Base-by-base conservation (phyloP, 2,329 filamentous ascomycete species). In the Sporothrix brasiliensis region DNA sequence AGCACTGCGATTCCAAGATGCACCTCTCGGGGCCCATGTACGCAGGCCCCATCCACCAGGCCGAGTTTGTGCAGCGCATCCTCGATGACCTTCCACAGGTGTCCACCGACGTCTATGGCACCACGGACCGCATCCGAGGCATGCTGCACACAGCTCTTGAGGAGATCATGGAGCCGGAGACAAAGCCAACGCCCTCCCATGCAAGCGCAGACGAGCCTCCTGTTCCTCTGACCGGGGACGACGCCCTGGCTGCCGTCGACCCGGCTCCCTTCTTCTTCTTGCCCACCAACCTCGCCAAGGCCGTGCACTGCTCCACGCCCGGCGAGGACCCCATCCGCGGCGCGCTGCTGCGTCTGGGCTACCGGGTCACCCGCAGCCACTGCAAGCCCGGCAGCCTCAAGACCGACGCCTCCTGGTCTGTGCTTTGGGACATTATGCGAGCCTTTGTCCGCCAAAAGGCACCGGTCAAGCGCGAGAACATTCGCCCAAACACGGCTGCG, bases 11-110 rank as follows among this genome's bases (percentile, higher is more conserved):
- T 10, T 89, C 87, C 77, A 94, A 91, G 78, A 96, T 91, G 80
- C 95, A 98, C 79, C 79, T 98, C 16, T 91, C 89, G 4, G 95
- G 95, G 1, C 95, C 95, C 0, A 98, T 99, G 94, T 99, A 94
- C 82, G 94, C 88, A 47, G 95, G 95, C 0, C 91, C 91, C 24
- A 83, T 99, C 10, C 95, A 99, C 80, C 93, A 93, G 58, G 86
- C 88, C 7, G 87, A 89, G 1, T 99, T 97, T 77, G 88, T 99
- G 72, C 87, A 91, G 76, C 87, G 87, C 70, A 89, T 99, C 30
- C 84, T 99, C 19, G 86, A 89, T 56, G 86, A 90, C 70, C 84
- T 97, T 10, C 89, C 92, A 0, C 81, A 83, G 4, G 87, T 88
- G 0, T 87, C 93, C 63, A 84, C 84, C 34, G 83, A 88, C 0